phyloP scores from a whole-genome alignment of 495 filamentous ascomycete species.

The Aspergillus asperescens region DNA sequence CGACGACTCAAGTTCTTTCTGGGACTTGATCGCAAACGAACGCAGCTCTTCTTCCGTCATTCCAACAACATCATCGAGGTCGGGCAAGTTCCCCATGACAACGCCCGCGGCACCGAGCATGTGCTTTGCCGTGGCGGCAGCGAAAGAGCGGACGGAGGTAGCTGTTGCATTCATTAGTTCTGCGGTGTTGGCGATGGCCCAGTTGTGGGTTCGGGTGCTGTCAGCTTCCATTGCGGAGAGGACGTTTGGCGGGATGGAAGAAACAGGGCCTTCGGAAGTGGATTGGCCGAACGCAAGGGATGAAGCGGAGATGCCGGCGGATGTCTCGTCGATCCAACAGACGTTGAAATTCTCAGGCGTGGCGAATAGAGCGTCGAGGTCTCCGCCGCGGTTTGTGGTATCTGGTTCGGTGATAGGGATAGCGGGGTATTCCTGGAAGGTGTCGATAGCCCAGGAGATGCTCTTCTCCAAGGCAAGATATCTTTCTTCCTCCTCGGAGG shows the following conservation, averaged over 20 bases:
- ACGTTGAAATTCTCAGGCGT: constrained; percentile 42
- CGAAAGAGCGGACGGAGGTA: constrained; percentile 41
- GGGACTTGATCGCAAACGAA: constrained; percentile 31
- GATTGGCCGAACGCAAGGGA: constrained; percentile 26
- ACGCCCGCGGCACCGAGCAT: constrained; percentile 36
- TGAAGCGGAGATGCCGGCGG: constrained; percentile 19
- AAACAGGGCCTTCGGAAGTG: constrained; percentile 12
- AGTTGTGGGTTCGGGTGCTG: constrained; percentile 40
- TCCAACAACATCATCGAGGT: constrained; percentile 38
- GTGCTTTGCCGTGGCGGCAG: constrained; percentile 39
- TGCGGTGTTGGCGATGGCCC: constrained; percentile 41
- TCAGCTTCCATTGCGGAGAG: constrained; percentile 44
- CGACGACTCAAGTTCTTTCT: constrained; percentile 39
- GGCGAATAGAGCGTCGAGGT: constrained; percentile 40
- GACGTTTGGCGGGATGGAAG: constrained; percentile 35
- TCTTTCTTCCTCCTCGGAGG: constrained; percentile 66
- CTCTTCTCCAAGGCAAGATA: constrained; percentile 69
- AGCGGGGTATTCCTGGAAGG: constrained; percentile 29
- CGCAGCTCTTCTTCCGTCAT: constrained; percentile 42
- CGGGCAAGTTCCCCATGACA: constrained; percentile 28
- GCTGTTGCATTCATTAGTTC: constrained; percentile 40
- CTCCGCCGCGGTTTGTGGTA: constrained; percentile 37
- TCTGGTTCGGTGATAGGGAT: constrained; percentile 32
- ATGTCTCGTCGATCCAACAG: constrained; percentile 37
- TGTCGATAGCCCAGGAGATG: constrained; percentile 34